Percentiles rank a stretch among this genome's conserved stretches.
phyloP scores from a whole-genome alignment of 129 eudicot species.

The Arctium minus region DNA sequence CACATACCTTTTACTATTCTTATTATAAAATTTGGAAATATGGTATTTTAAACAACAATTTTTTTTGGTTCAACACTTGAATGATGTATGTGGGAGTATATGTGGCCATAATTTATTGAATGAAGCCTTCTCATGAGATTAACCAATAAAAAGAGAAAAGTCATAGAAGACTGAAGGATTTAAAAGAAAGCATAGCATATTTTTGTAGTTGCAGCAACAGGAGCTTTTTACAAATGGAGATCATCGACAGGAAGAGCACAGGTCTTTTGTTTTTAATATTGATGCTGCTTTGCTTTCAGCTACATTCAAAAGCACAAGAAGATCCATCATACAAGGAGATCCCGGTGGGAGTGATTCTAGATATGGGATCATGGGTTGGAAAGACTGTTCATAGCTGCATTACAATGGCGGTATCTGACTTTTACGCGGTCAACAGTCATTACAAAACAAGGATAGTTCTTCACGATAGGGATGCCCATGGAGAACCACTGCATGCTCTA shows the following conservation, averaged over 20 bases:
- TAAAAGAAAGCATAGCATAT: not conserved
- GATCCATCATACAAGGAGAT: not conserved
- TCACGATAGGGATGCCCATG: constrained; percentile 18
- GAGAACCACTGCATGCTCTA: constrained; percentile 18
- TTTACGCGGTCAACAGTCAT: constrained; percentile 17
- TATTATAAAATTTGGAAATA: not conserved
- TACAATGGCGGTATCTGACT: constrained; percentile 20
- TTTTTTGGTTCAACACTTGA: too few relatives aligned
- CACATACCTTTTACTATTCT: not conserved
- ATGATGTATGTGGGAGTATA: not conserved
- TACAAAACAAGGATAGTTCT: constrained; percentile 22
- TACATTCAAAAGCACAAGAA: not conserved
- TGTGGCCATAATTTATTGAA: not conserved
- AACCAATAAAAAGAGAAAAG: not conserved
- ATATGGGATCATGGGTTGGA: constrained; percentile 18
- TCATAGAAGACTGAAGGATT: not conserved
- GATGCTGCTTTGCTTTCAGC: not conserved
- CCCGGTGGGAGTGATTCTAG: constrained; percentile 26
- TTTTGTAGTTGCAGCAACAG: not conserved
- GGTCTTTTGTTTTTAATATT: not conserved
- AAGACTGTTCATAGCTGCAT: constrained; percentile 10
- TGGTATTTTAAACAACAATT: not conserved
- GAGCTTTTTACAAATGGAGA: not conserved
- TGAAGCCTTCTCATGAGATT: not conserved
- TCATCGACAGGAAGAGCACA: not conserved